Evolutionary conservation across 768 basidiomycete species (phyloP), one percentile per base, ranked within the genome.

Genomic region (Leccinellum rugosiceps): DNA sequence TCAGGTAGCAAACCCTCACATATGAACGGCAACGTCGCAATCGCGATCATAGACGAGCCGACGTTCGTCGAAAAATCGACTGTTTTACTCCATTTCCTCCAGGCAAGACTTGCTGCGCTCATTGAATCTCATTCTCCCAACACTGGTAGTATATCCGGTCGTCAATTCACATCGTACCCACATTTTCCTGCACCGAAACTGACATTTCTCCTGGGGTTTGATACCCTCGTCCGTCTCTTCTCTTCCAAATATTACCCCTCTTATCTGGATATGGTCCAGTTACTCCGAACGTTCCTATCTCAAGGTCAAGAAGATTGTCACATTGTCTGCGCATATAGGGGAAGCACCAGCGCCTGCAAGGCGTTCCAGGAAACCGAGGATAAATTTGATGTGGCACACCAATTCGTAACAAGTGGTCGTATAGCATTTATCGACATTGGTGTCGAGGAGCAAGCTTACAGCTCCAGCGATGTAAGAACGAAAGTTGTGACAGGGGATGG

Each of bases 41-140:
- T 96, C 7, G 95, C 83, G 8, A 81, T 94, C 62, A 83, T 92
- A 58, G 83, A 94, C 68, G 91, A 93, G 65, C 92, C 94, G 11
- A 92, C 87, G 0, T 97, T 98, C 70, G 88, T 90, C 25, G 83
- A 86, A 17, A 98, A 98, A 74, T 87, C 90, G 14, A 71, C 69
- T 11, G 72, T 77, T 43, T 73, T 96, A 28, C 81, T 78, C 49
- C 64, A 66, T 7, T 86, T 81, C 65, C 76, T 91, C 41, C 71
- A 63, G 45, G 61, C 61, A 34, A 64, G 64, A 53, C 25, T 71
- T 6, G 56, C 63, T 21, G 26, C 61, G 10, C 2, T 66, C 31
- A 31, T 45, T 47, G 38, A 25, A 34, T 25, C 50, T 25, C 21
- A 14, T 50, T 23, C 38, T 19, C 17, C 35, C 5, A 13, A 21